Evolutionary conservation across 257 asterid species (phyloP).

Genomic region (Paraleonurus japonicus): DNA sequence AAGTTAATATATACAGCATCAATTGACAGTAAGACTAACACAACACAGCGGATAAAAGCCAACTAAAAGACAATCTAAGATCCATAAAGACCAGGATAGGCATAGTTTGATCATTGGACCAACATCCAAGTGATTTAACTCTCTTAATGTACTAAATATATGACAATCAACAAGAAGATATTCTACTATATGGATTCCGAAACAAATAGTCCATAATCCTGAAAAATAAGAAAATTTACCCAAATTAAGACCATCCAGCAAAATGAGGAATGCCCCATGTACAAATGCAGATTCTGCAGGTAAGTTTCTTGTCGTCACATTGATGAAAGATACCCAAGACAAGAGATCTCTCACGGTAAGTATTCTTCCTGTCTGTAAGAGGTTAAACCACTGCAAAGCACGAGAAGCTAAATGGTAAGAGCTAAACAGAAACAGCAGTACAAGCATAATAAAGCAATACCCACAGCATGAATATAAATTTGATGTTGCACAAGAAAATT

Average conservation of each 20-base stretch:
- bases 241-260: conserved; percentile 83
- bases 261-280: conserved; percentile 82
- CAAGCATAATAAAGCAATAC: conserved; percentile 5
- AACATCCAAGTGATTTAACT: not conserved
- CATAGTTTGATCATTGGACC: not conserved
- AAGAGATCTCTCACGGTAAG: conserved; percentile 93
- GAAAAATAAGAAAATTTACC: conserved; percentile 42
- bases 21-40: not conserved
- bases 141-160: conserved; percentile 5
- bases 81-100: not conserved
- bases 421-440: conserved; percentile 3
- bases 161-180: conserved; percentile 1
- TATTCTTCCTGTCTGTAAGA: conserved; percentile 66
- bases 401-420: conserved; percentile 17
- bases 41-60: not conserved
- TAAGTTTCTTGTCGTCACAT: conserved; percentile 53
- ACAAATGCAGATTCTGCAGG: conserved; percentile 64
- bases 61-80: conserved; percentile 6
- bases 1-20: not conserved
- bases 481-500: not conserved
- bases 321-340: conserved; percentile 87
- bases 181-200: not conserved
- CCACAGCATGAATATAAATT: conserved; percentile 6
- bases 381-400: conserved; percentile 88
- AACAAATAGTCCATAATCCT: not conserved